A percentile compares a stretch with the other conserved stretches of the same genome.
Conservation (phyloP, 345 rosid genomes). For the Viola odorata region DNA sequence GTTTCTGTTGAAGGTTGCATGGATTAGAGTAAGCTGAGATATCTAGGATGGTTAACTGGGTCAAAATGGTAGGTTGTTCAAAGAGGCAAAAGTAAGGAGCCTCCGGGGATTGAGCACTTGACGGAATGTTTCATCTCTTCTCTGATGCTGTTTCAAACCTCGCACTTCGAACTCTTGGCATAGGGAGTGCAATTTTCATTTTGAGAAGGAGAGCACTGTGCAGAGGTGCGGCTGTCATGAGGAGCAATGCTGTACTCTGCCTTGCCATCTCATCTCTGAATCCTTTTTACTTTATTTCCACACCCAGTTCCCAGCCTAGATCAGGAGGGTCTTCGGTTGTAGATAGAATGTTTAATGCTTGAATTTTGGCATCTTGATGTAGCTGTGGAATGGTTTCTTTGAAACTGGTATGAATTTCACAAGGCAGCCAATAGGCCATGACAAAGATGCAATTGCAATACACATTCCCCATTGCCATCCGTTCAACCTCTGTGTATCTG, state of each 20-base stretch:
- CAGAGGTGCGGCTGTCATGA: too few species aligned
- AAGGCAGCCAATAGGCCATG: constrained; percentile 62
- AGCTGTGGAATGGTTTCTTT: constrained; percentile 38
- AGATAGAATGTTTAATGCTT: constrained; percentile 21
- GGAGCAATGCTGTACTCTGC: neutral
- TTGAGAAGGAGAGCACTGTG: too few species aligned
- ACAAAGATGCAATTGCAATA: constrained; percentile 40
- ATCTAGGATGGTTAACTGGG: too few species aligned
- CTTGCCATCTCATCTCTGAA: neutral
- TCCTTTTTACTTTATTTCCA: neutral
- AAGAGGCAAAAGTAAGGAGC: too few species aligned
- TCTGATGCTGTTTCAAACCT: neutral
- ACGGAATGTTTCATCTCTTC: neutral
- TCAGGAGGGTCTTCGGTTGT: constrained; percentile 12
- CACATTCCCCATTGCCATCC: constrained; percentile 53
- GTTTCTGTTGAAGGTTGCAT: too few species aligned
- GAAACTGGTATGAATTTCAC: constrained; percentile 55
- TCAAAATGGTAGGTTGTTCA: too few species aligned
- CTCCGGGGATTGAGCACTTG: too few species aligned
- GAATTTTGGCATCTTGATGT: constrained; percentile 25
- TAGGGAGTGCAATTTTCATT: too few species aligned
- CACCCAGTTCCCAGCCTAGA: constrained; percentile 12
- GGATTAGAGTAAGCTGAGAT: too few species aligned
- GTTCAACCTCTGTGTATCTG: constrained; percentile 44
- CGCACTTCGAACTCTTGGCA: too few species aligned